Percentiles rank a stretch among this genome's conserved stretches.
Conservation (phyloP, 1,284 basidiomycete genomes). For the Porogramme epimiltina region DNA sequence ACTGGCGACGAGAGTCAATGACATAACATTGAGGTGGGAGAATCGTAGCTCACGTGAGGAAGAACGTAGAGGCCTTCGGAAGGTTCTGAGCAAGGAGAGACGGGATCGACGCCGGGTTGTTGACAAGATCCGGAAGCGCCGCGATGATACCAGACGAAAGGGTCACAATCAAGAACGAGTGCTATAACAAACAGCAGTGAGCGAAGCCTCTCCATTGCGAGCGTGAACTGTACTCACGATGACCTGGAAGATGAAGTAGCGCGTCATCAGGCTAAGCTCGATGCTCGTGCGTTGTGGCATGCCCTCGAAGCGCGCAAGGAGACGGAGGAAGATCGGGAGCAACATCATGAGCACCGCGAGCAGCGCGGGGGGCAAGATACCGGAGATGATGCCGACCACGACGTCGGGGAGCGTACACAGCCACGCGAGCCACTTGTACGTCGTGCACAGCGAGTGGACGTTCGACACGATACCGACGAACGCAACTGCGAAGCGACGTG, state of each 20-base stretch:
- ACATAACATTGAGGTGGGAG: not conserved
- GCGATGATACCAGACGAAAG: conserved; percentile 80
- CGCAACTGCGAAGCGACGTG: conserved; percentile 51
- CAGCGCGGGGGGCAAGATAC: conserved; percentile 84
- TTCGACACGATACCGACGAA: conserved; percentile 90
- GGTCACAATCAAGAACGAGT: conserved; percentile 90
- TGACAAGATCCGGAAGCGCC: conserved; percentile 61
- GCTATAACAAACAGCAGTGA: conserved; percentile 41
- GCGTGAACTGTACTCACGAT: conserved; percentile 54
- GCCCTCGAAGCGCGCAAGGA: conserved; percentile 80
- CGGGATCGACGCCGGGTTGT: conserved; percentile 66
- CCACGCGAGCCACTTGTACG: conserved; percentile 80
- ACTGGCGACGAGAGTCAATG: conserved; percentile 31
- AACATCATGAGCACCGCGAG: conserved; percentile 92
- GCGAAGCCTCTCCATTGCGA: not conserved
- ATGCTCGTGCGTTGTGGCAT: conserved; percentile 81
- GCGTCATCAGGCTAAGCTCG: conserved; percentile 89
- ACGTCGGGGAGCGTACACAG: conserved; percentile 66
- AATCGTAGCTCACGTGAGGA: conserved; percentile 74
- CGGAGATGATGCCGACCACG: conserved; percentile 86
- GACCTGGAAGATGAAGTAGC: conserved; percentile 93
- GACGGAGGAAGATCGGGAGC: conserved; percentile 82
- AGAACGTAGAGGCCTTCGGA: conserved; percentile 89
- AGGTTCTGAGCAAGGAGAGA: conserved; percentile 73
- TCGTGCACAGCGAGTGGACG: conserved; percentile 68